These are phyloP conservation scores for Petunia hybrid DNA, from an alignment of 305 asterid species.

Conservation along the genomic window DNA sequence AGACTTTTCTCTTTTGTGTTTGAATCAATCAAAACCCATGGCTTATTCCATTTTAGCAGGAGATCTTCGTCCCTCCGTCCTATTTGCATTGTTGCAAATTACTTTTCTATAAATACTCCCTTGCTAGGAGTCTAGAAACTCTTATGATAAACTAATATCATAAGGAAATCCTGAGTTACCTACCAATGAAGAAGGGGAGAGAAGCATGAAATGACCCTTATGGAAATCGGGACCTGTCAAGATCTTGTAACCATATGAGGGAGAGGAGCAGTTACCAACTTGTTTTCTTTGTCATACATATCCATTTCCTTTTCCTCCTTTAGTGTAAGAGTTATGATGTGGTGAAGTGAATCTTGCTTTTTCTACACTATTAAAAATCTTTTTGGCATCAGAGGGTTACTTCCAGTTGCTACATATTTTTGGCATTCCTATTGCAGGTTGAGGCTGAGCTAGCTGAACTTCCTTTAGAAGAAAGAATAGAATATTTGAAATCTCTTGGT, in stretches of 20 bases:
- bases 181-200: conserved; percentile 21
- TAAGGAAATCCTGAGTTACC: conserved; percentile 9
- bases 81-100: neutral
- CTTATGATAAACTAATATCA: conserved; percentile 18
- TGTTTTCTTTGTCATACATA: neutral
- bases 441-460: conserved; percentile 97
- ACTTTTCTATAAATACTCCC: neutral
- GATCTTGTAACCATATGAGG: conserved; percentile 21
- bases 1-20: conserved; percentile 31
- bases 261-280: conserved; percentile 9
- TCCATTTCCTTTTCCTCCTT: neutral
- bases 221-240: conserved; percentile 17
- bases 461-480: conserved; percentile 87
- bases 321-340: neutral
- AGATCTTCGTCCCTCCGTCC: neutral
- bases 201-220: neutral
- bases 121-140: conserved; percentile 9
- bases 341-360: conserved; percentile 23
- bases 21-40: neutral
- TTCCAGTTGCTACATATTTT: conserved; percentile 29
- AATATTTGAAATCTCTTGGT: conserved; percentile 90
- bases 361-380: neutral
- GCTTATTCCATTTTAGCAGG: neutral
- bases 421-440: conserved; percentile 62
- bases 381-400: conserved; percentile 11